These are phyloP conservation scores for Melanopsichium pennsylvanicum DNA, from an alignment of 1,284 basidiomycete species.

Conservation along the genomic window DNA sequence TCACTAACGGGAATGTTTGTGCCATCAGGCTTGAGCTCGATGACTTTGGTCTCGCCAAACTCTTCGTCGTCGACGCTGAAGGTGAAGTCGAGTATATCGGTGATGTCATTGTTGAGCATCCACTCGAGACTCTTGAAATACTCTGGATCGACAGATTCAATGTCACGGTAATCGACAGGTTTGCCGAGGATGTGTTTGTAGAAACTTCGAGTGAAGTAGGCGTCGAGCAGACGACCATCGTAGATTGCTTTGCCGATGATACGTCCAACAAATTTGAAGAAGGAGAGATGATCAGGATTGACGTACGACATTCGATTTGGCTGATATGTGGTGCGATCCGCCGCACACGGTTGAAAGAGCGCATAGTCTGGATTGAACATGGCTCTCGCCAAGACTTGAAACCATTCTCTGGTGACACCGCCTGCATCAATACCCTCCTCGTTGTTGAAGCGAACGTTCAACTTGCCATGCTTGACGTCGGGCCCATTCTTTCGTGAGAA, in stretches of 20 bases:
- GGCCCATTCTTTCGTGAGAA: slow-evolving; percentile 89
- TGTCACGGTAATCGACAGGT: slow-evolving; percentile 61
- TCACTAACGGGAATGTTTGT: slow-evolving; percentile 68
- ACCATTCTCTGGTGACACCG: slow-evolving; percentile 98
- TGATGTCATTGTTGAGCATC: slow-evolving; percentile 71
- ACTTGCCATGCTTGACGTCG: slow-evolving; percentile 96
- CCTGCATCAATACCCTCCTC: slow-evolving; percentile 99
- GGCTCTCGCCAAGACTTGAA: slow-evolving; percentile 93
- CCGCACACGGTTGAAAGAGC: slow-evolving; percentile 87
- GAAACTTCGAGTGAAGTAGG: slow-evolving; percentile 81
- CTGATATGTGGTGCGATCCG: slow-evolving; percentile 91
- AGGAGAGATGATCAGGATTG: slow-evolving; percentile 92
- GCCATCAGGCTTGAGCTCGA: slow-evolving; percentile 62
- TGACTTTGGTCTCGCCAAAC: slow-evolving; percentile 61
- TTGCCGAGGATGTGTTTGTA: slow-evolving; percentile 65
- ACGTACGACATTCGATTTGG: slow-evolving; percentile 86
- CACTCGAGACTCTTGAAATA: slow-evolving; percentile 80
- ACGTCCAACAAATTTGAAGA: slow-evolving; percentile 98
- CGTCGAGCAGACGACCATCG: slow-evolving; percentile 93
- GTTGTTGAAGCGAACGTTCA: slow-evolving; percentile 94
- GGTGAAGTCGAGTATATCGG: slow-evolving; percentile 77
- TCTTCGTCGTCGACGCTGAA: slow-evolving; percentile 92
- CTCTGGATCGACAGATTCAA: slow-evolving; percentile 68
- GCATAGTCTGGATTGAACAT: slow-evolving; percentile 99
- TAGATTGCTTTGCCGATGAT: slow-evolving; percentile 94